Percentiles rank a stretch among this genome's conserved stretches.
Evolutionary conservation across 768 basidiomycete genomes (phyloP).

Genomic region (Suillus tomentosus): DNA sequence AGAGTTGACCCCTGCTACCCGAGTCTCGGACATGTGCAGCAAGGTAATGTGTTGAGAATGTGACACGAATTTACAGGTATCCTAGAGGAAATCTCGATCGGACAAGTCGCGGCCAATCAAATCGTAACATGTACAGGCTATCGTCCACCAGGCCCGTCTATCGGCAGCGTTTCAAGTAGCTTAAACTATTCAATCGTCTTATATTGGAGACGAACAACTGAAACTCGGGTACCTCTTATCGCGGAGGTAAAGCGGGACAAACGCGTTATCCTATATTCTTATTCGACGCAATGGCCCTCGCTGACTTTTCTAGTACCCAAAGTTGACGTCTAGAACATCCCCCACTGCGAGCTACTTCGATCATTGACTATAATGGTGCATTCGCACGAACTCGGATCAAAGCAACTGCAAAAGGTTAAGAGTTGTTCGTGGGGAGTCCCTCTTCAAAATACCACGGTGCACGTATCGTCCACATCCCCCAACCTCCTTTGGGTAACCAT

Average conservation of each 20-base stretch:
- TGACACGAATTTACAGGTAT: no score
- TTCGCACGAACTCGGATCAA: not conserved
- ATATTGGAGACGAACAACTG: not conserved
- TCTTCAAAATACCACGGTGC: slow-evolving; percentile 43
- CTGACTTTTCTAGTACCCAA: not conserved
- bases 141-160: not conserved
- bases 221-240: not conserved
- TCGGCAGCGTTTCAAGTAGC: not conserved
- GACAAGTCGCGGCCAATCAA: no score
- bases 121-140: no score
- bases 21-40: no score
- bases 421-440: slow-evolving; percentile 21
- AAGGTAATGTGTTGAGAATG: no score
- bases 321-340: not conserved
- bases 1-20: no score
- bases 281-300: not conserved
- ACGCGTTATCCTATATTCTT: not conserved
- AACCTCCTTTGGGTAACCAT: slow-evolving; percentile 36
- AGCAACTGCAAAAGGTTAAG: not conserved
- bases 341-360: not conserved
- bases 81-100: no score
- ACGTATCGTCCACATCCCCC: slow-evolving; percentile 46
- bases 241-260: not conserved
- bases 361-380: not conserved
- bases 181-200: not conserved